phyloP scores from a whole-genome alignment of 2,329 filamentous ascomycete genomes.

The Curvularia sp. region DNA sequence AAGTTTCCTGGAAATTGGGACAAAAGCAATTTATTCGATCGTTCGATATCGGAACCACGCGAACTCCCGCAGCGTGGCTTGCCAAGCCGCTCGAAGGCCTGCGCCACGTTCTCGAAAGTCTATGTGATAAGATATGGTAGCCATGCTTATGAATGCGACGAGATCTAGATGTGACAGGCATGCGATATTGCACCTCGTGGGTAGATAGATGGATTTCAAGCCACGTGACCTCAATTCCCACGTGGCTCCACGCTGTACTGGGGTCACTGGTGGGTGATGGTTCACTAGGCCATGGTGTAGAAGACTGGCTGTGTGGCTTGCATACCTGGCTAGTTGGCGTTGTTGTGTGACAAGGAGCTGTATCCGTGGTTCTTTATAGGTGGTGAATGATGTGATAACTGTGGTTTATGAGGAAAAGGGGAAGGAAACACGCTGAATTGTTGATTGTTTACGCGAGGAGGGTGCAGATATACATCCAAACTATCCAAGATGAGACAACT shows the following conservation, averaged over 20 bases:
- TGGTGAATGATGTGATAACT: background rate
- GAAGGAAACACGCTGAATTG: background rate
- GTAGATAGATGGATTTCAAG: background rate
- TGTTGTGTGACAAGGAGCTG: background rate
- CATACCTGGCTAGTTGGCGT: background rate
- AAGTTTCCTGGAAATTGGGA: background rate
- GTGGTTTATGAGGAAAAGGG: background rate
- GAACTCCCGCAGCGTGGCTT: background rate
- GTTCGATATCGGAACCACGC: background rate
- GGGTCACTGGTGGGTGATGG: background rate
- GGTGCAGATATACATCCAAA: background rate
- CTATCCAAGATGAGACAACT: background rate
- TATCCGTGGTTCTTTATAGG: background rate
- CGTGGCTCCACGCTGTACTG: background rate
- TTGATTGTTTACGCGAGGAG: background rate
- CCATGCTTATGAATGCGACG: background rate
- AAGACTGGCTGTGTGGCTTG: background rate
- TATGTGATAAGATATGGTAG: background rate
- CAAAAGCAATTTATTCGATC: background rate
- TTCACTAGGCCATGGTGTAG: background rate
- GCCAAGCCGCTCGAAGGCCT: background rate
- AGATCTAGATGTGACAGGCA: background rate
- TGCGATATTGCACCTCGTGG: background rate
- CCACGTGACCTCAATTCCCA: background rate
- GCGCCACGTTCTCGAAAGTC: background rate